phyloP scores from a whole-genome alignment of 2,329 filamentous ascomycete genomes.

The Helotiales sp. region DNA sequence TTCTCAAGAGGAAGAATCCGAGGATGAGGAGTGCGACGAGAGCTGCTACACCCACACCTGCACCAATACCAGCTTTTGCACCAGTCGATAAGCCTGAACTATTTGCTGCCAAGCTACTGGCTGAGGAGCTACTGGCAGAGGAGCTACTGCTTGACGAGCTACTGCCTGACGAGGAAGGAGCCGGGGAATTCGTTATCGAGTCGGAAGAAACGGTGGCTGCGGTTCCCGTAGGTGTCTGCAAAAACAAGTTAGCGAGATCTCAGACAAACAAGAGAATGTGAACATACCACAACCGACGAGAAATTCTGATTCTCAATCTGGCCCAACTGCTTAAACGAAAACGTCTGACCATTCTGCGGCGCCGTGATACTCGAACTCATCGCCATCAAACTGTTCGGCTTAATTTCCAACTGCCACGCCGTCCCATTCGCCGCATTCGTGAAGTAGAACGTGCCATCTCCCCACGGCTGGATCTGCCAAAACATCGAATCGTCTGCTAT shows the following conservation, averaged over 20 bases:
- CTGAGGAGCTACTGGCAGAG: too few relatives aligned
- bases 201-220: not conserved
- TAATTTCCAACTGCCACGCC: slow-evolving; percentile 23
- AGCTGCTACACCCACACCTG: slow-evolving; percentile 10
- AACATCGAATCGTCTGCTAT: slow-evolving; percentile 25
- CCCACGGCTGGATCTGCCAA: slow-evolving; percentile 30
- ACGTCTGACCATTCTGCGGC: slow-evolving; percentile 20
- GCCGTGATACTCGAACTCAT: slow-evolving; percentile 29
- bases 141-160: too few relatives aligned
- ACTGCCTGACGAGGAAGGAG: not conserved
- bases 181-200: not conserved
- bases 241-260: not conserved
- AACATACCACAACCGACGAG: slow-evolving; percentile 21
- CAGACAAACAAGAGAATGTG: not conserved
- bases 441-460: slow-evolving; percentile 30
- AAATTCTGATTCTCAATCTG: slow-evolving; percentile 19
- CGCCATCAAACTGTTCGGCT: slow-evolving; percentile 20
- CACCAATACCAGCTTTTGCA: slow-evolving; percentile 24
- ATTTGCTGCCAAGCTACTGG: too few relatives aligned
- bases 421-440: slow-evolving; percentile 29
- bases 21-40: not conserved
- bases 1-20: slow-evolving; percentile 15
- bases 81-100: slow-evolving; percentile 15
- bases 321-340: slow-evolving; percentile 18
- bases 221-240: not conserved